A percentile compares a stretch with the other conserved stretches of the same genome.
phyloP scores from a whole-genome alignment of 495 filamentous ascomycete species.

The Pseudomonodictys pantanalensis region DNA sequence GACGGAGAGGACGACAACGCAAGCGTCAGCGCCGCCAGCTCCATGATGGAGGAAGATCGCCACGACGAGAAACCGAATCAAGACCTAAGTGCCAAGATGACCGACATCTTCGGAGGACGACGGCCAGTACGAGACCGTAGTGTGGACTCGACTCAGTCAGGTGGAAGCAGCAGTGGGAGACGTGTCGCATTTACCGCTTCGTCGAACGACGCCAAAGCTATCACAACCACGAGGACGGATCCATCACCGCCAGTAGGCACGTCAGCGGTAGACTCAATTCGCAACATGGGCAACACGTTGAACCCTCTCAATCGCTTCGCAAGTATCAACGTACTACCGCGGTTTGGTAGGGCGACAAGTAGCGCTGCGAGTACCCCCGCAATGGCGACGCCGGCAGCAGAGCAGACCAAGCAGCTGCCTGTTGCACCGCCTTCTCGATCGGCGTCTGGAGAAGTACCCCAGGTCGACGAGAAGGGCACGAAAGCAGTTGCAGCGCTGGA shows the following conservation, averaged over 20 bases:
- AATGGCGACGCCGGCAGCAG: conserved; percentile 15
- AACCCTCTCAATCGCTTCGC: conserved; percentile 79
- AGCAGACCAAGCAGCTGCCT: conserved; percentile 16
- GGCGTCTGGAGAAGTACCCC: conserved; percentile 23
- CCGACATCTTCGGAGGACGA: conserved; percentile 62
- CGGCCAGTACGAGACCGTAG: conserved; percentile 66
- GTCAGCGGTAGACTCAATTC: conserved; percentile 73
- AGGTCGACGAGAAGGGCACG: conserved; percentile 29
- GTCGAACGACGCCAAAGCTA: conserved; percentile 24
- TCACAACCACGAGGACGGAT: conserved; percentile 29
- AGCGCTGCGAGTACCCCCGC: conserved; percentile 35
- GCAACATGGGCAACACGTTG: conserved; percentile 75
- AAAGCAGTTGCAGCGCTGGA: conserved; percentile 44
- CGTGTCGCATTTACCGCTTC: conserved; percentile 44
- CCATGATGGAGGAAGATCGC: conserved; percentile 38
- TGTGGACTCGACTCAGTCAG: conserved; percentile 68
- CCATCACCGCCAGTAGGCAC: conserved; percentile 41
- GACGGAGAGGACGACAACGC: conserved; percentile 48
- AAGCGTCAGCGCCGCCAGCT: conserved; percentile 44
- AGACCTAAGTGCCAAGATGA: conserved; percentile 55
- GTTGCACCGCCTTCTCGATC: not conserved
- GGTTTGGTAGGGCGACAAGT: conserved; percentile 64
- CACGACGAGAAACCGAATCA: conserved; percentile 19
- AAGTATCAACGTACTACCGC: conserved; percentile 64
- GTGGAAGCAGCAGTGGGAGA: conserved; percentile 51